Conservation (phyloP, 345 rosid genomes). For the Noccaea bulbosa region DNA sequence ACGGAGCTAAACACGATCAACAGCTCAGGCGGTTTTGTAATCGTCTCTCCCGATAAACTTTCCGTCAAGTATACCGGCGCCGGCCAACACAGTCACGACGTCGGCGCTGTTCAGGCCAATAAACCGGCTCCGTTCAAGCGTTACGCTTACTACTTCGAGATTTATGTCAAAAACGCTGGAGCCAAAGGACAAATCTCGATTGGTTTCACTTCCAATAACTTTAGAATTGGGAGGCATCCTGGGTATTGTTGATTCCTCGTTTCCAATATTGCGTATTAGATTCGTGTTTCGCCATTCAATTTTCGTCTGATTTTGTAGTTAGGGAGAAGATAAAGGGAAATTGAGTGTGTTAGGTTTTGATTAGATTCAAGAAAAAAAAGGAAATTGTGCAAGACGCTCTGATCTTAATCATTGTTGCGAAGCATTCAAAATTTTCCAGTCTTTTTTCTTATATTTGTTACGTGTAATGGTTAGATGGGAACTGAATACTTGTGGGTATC, state of each 20-base stretch:
- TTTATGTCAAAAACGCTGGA: conserved; percentile 74
- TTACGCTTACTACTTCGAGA: conserved; percentile 81
- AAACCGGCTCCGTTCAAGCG: conserved; percentile 77
- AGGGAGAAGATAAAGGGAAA: too few relatives aligned
- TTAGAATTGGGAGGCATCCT: conserved; percentile 9
- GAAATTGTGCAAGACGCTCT: background rate
- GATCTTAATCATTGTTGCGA: background rate
- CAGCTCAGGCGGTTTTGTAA: conserved; percentile 73
- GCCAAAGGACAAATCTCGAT: conserved; percentile 70
- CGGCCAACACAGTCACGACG: conserved; percentile 73
- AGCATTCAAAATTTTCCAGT: background rate
- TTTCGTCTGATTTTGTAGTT: background rate
- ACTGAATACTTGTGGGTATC: conserved; percentile 87
- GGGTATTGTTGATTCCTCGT: background rate
- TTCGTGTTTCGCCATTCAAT: background rate
- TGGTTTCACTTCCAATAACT: conserved; percentile 53
- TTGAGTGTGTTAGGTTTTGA: background rate
- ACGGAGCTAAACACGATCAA: conserved; percentile 84
- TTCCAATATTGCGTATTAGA: background rate
- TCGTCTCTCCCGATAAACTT: conserved; percentile 74
- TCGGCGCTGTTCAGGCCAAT: conserved; percentile 79
- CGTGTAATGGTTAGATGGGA: conserved; percentile 70
- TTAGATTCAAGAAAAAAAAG: background rate
- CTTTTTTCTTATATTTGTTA: background rate
- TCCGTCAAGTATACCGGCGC: conserved; percentile 65